Base-by-base conservation (phyloP, 2,329 filamentous ascomycete genomes). In the Didymella pinodella region DNA sequence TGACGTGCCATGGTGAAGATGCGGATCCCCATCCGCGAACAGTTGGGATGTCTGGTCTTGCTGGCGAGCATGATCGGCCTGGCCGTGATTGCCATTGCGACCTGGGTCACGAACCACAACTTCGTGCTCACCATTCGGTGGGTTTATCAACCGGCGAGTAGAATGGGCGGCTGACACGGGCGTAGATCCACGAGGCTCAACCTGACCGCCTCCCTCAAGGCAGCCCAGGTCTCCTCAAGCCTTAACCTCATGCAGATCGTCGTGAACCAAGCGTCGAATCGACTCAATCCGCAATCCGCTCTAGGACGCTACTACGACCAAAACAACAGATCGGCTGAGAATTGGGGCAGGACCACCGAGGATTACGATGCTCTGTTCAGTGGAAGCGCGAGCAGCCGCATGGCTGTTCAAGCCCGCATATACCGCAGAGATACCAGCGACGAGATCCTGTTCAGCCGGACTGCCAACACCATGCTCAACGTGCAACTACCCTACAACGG, bases 11-110 rank as follows among this genome's bases (percentile, higher is more conserved):
- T 77, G 74, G 74, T 73, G 69, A 82, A 77, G 70, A 94, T 97
- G 91, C 88, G 92, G 77, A 87, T 97, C 75, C 89, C 90, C 57
- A 97, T 97, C 71, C 86, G 92, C 67, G 89, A 93, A 80, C 93
- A 97, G 85, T 84, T 97, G 69, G 91, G 88, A 66, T 83, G 88
- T 76, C 84, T 97, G 64, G 91, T 97, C 70, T 82, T 95, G 65
- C 73, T 92, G 59, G 87, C 90, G 59, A 88, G 92, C 48, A 84
- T 96, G 57, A 80, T 90, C 57, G 88, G 89, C 53, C 85, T 97
- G 62, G 87, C 89, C 54, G 87, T 96, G 62, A 85, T 97, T 61
- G 88, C 92, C 16, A 85, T 97, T 63, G 91, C 93, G 69, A 91
- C 89, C 75, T 83, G 81, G 81, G 74, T 82, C 66, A 59, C 56